Evolutionary conservation across 2,329 filamentous ascomycete species (phyloP).

Genomic region (Elsinoe fawcettii): DNA sequence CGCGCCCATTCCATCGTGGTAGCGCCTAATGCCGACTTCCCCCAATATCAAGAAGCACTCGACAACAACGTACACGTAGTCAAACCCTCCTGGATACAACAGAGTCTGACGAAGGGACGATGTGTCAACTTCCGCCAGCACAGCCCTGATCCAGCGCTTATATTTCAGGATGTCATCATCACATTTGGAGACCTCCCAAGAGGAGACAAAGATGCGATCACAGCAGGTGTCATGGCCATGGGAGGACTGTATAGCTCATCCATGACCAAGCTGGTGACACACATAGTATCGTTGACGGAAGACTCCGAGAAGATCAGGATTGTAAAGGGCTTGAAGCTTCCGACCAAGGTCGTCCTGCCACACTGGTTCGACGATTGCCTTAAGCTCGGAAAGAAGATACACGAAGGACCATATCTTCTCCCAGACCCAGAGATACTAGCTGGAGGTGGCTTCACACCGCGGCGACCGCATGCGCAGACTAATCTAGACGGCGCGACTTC

Average conservation of each 20-base stretch:
- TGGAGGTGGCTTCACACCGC: slow-evolving; percentile 13
- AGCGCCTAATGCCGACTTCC: slow-evolving; percentile 79
- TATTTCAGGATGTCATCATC: slow-evolving; percentile 77
- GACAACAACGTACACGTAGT: slow-evolving; percentile 78
- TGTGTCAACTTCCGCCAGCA: slow-evolving; percentile 72
- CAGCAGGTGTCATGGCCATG: slow-evolving; percentile 79
- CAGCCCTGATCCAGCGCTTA: slow-evolving; percentile 83
- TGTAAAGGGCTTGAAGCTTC: slow-evolving; percentile 55
- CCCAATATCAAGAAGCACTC: slow-evolving; percentile 68
- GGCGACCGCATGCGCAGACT: slow-evolving; percentile 22
- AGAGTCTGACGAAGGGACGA: slow-evolving; percentile 61
- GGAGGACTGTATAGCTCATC: slow-evolving; percentile 72
- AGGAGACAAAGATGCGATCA: slow-evolving; percentile 84
- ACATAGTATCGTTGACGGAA: slow-evolving; percentile 74
- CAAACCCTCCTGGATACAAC: slow-evolving; percentile 69
- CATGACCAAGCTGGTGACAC: slow-evolving; percentile 69
- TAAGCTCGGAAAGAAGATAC: slow-evolving; percentile 82
- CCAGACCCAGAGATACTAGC: slow-evolving; percentile 76
- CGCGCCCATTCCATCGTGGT: slow-evolving; percentile 55
- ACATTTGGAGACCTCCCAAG: slow-evolving; percentile 77
- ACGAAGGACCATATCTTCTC: slow-evolving; percentile 75
- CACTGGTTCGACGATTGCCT: slow-evolving; percentile 99
- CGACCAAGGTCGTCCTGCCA: slow-evolving; percentile 70
- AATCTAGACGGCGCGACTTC: slow-evolving; percentile 62
- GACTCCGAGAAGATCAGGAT: slow-evolving; percentile 64